Evolutionary conservation across 139 green algal genomes (phyloP).

Genomic region (Chloropicon primus): DNA sequence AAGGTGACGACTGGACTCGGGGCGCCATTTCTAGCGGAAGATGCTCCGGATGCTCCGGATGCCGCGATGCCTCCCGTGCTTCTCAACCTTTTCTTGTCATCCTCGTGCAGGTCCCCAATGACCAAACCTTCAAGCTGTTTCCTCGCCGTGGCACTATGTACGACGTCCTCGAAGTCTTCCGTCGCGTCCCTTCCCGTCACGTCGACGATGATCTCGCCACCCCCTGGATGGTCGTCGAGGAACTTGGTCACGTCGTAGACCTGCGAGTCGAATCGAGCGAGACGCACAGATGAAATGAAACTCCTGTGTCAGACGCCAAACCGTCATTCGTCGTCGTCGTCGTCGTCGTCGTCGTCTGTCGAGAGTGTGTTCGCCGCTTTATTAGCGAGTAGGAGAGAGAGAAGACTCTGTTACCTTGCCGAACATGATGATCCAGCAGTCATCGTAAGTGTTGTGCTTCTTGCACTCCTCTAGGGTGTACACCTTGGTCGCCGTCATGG

Average conservation of each 20-base stretch:
- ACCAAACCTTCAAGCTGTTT: constrained; percentile 62
- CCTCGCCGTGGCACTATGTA: constrained; percentile 62
- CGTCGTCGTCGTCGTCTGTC: too few species aligned
- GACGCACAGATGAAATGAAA: too few species aligned
- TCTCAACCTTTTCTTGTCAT: background rate
- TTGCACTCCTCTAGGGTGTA: constrained; percentile 40
- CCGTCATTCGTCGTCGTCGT: too few species aligned
- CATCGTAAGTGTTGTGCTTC: constrained; percentile 54
- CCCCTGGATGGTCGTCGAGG: constrained; percentile 72
- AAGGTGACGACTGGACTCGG: background rate
- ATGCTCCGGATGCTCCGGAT: background rate
- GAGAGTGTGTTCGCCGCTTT: too few species aligned
- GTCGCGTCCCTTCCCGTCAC: constrained; percentile 64
- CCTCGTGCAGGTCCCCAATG: constrained; percentile 32
- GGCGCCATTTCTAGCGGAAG: background rate
- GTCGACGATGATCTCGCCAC: constrained; percentile 40
- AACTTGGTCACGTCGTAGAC: constrained; percentile 76
- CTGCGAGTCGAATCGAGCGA: constrained; percentile 4
- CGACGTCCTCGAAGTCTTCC: constrained; percentile 83
- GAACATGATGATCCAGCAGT: constrained; percentile 67
- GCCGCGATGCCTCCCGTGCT: background rate
- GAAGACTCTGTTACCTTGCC: constrained; percentile 58
- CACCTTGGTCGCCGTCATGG: constrained; percentile 4
- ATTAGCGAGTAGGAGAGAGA: too few species aligned
- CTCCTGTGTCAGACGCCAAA: too few species aligned